Percentiles rank a stretch among this genome's conserved stretches.
Evolutionary conservation across 352 stramenopile genomes (phyloP).

Genomic region (Phytophthora citrophthora): DNA sequence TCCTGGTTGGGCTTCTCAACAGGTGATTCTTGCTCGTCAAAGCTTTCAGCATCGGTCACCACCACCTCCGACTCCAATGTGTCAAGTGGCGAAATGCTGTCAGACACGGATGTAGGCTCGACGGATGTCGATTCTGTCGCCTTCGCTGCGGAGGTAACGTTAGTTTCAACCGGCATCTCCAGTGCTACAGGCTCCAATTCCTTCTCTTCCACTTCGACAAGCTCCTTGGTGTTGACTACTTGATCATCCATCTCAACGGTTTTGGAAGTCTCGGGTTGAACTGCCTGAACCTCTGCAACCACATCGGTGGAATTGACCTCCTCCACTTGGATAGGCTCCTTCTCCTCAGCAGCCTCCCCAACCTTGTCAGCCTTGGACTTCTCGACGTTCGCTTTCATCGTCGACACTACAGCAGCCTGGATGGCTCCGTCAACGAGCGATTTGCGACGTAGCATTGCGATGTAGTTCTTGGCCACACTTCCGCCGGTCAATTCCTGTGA

Average conservation of each 20-base stretch:
- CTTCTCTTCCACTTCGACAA: not conserved
- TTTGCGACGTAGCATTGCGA: constrained; percentile 22
- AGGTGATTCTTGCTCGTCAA: not conserved
- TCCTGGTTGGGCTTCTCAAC: constrained; percentile 2
- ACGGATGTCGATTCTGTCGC: not conserved
- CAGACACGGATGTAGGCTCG: constrained; percentile 3
- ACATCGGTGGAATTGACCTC: not conserved
- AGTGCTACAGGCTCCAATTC: not conserved
- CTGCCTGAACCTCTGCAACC: too few species aligned
- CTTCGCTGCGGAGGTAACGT: not conserved
- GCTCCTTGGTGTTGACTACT: not conserved
- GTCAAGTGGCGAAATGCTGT: constrained; percentile 5
- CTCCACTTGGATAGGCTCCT: not conserved
- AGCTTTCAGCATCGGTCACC: not conserved
- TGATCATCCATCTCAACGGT: not conserved
- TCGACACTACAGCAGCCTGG: constrained; percentile 41
- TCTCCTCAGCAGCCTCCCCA: constrained; percentile 5
- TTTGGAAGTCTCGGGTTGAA: not conserved
- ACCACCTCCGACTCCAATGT: not conserved
- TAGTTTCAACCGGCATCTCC: not conserved
- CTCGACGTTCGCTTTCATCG: constrained; percentile 37
- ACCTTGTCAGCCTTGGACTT: constrained; percentile 16
- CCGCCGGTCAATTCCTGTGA: constrained; percentile 10
- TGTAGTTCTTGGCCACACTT: constrained; percentile 23
- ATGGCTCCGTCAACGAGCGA: constrained; percentile 35